A percentile compares a stretch with the other conserved stretches of the same genome.
Evolutionary conservation across 2,329 filamentous ascomycete genomes (phyloP).

Genomic region (Metarhizium guizhouense): DNA sequence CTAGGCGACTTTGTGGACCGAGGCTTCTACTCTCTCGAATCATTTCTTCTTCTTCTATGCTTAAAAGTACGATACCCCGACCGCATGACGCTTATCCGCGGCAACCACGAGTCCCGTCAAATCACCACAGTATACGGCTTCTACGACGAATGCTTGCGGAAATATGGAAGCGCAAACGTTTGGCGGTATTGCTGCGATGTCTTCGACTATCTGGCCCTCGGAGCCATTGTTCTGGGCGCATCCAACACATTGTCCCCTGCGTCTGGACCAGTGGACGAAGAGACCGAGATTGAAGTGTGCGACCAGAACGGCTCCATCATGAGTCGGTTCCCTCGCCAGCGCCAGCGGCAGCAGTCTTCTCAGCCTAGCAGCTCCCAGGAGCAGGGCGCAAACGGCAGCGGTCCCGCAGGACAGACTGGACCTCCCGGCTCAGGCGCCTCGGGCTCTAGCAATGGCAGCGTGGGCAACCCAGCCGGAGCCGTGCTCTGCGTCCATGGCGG

Average conservation of each 20-base stretch:
- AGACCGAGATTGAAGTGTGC: constrained; percentile 88
- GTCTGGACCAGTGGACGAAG: constrained; percentile 47
- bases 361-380: constrained; percentile 6
- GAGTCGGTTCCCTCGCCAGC: constrained; percentile 55
- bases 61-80: constrained; percentile 97
- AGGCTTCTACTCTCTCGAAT: constrained; percentile 95
- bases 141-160: constrained; percentile 92
- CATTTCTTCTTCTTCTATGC: constrained; percentile 88
- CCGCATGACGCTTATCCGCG: constrained; percentile 90
- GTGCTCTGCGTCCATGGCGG: constrained; percentile 95
- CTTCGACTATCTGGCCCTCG: constrained; percentile 91
- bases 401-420: constrained; percentile 39
- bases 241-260: constrained; percentile 47
- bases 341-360: constrained; percentile 8
- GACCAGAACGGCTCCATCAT: constrained; percentile 76
- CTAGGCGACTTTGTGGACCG: constrained; percentile 92
- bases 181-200: constrained; percentile 97
- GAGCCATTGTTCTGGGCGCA: constrained; percentile 85
- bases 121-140: constrained; percentile 98
- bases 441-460: constrained; percentile 53
- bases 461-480: constrained; percentile 65
- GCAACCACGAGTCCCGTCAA: constrained; percentile 92
- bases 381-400: constrained; percentile 11
- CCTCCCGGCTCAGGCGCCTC: constrained; percentile 74
- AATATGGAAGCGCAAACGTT: constrained; percentile 94